Percentiles rank a stretch among this genome's conserved stretches.
phyloP scores from a whole-genome alignment of 2,329 filamentous ascomycete species.

The Cercospora zeae-maydis region DNA sequence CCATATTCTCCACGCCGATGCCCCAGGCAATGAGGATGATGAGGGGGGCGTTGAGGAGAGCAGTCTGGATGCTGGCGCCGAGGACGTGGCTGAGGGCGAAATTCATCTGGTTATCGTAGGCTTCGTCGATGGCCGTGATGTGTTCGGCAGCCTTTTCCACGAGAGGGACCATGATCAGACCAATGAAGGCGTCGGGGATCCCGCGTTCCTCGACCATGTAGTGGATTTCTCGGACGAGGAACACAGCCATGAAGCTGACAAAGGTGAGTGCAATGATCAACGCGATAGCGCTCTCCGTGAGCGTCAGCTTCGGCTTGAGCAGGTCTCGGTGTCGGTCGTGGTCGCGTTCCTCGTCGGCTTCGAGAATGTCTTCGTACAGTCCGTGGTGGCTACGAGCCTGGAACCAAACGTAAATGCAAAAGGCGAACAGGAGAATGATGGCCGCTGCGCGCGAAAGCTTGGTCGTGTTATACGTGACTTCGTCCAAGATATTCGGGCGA shows the following conservation, averaged over 20 bases:
- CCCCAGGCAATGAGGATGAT: conserved; percentile 83
- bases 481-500: conserved; percentile 31
- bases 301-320: conserved; percentile 65
- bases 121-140: conserved; percentile 77
- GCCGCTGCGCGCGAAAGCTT: conserved; percentile 68
- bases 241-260: conserved; percentile 70
- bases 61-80: conserved; percentile 83
- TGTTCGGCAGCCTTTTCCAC: conserved; percentile 86
- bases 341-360: conserved; percentile 66
- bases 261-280: conserved; percentile 62
- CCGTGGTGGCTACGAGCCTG: conserved; percentile 72
- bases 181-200: conserved; percentile 58
- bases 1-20: conserved; percentile 61
- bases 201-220: conserved; percentile 50
- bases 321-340: conserved; percentile 60
- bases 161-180: conserved; percentile 73
- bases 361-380: conserved; percentile 72
- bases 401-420: conserved; percentile 61
- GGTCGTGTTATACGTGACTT: conserved; percentile 54
- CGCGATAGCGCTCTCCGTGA: conserved; percentile 67
- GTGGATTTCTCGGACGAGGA: conserved; percentile 71
- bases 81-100: conserved; percentile 82
- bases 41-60: conserved; percentile 80
- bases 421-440: conserved; percentile 68
- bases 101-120: conserved; percentile 73